Evolutionary conservation across 805 yeast species (phyloP), one percentile per base, ranked within the genome.

Genomic region (Candida koratica): DNA sequence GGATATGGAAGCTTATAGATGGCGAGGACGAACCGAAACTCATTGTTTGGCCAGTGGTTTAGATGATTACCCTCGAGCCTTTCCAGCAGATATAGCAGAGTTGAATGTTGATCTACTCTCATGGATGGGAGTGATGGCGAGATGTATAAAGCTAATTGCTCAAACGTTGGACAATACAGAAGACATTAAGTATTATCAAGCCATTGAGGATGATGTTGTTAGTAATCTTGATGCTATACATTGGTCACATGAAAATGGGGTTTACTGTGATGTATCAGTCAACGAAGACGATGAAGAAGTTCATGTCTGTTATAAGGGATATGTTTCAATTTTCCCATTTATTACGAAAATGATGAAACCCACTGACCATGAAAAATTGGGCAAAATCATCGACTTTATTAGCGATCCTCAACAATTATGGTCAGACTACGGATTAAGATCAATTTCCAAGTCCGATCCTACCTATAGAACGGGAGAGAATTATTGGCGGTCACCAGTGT

Each of bases 401-500:
- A 51, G 75, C 4, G 84, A 89, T 50, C 84, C 88, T 1, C 75
- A 77, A 9, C 79, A 81, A 49, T 60, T 93, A 36, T 89, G 93
- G 84, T 62, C 86, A 6, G 72, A 71, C 1, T 87, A 55, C 47
- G 98, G 98, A 10, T 65, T 93, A 24, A 69, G 96, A 44, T 84
- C 95, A 0, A 63, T 93, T 24, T 84, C 96, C 1, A 78, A 77
- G 49, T 48, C 68, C 4, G 89, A 84, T 48, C 63, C 64, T 14
- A 62, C 52, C 40, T 93, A 82, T 60, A 83, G 83, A 37, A 75
- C 80, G 0, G 90, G 73, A 6, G 98, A 93, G 53, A 81, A 90
- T 58, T 93, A 93, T 63, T 93, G 98, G 98, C 75, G 96, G 44
- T 93, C 96, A 1, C 86, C 94, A 13, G 71, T 93, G 17, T 93